A percentile compares a stretch with the other conserved stretches of the same genome.
These are phyloP conservation scores for Cruciata laevipes DNA, from an alignment of 257 asterid genomes.

Conservation along the genomic window DNA sequence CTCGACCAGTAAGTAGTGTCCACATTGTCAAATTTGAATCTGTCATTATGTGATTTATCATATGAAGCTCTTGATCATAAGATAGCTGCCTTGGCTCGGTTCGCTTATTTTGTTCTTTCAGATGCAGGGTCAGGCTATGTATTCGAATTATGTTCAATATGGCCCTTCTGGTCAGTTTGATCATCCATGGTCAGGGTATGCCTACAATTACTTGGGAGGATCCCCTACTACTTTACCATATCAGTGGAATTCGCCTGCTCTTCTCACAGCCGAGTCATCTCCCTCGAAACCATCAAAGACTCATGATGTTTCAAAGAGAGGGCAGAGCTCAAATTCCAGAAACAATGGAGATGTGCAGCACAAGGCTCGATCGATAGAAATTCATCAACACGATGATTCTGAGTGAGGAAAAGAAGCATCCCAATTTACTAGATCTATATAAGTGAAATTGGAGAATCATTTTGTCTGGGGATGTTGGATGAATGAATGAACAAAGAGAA, in stretches of 20 bases:
- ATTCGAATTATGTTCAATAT: conserved; percentile 35
- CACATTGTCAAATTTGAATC: neutral
- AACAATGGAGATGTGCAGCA: neutral
- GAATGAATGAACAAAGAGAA: neutral
- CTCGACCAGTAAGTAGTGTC: conserved; percentile 39
- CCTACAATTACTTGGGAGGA: conserved; percentile 31
- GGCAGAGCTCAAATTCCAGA: conserved; percentile 1
- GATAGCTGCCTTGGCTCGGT: neutral
- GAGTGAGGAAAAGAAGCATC: conserved; percentile 8
- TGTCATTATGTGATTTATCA: neutral
- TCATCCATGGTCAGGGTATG: conserved; percentile 53
- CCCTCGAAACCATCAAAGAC: conserved; percentile 10
- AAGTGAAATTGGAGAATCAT: neutral
- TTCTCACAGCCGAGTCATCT: conserved; percentile 3
- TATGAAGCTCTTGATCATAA: neutral
- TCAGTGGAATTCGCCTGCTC: conserved; percentile 12
- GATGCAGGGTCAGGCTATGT: conserved; percentile 53
- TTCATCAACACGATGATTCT: conserved; percentile 7
- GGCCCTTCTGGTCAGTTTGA: conserved; percentile 59
- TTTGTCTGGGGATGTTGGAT: neutral
- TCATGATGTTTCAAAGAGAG: conserved; percentile 5
- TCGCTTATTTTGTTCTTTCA: neutral
- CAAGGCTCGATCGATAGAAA: neutral
- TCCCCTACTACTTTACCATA: conserved; percentile 8
- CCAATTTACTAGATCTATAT: neutral